Base-by-base conservation (phyloP, 345 rosid genomes). In the Acer yangbiense region DNA sequence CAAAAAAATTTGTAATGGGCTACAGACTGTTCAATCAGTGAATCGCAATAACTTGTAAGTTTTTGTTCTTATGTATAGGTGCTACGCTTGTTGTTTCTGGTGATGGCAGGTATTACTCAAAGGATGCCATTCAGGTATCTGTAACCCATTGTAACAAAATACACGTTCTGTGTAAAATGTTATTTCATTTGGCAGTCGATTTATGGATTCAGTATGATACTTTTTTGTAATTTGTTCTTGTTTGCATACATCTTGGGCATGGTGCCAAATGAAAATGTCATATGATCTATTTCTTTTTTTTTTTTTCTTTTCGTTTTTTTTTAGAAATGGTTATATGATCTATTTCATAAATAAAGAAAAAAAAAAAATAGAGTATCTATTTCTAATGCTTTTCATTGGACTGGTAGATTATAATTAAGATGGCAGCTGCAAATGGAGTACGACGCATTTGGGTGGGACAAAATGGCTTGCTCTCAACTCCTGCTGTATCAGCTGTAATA, bases 21-120 rank as follows among this genome's bases (percentile, higher is more conserved):
- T 46, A 20, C 17, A 14, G 7, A 7, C 43, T 43, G 68, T 43
- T 39, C 32, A 11, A 21, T 13, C 12, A 54, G 63, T 17, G 16
- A 55, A 55, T 41, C 32, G 29, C 13, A 44, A 35, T 27, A 62
- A 29, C 43, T 23, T 2, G 43, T 79, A 32, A 63, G 20, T 68
- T 68, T 39, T 20, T 66, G 7, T 66, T 83, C 62, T 4, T 74
- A 4, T 74, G 50, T 77, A 76, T 81, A 97, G 98, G 99, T 82
- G 96, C 96, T 77, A 94, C 98, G 13, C 98, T 97, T 8, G 97
- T 94, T 77, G 98, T 97, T 82, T 94, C 98, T 85, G 99, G 99
- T 77, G 99, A 97, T 89, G 99, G 99, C 54, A 96, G 98, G 73
- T 97, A 94, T 84, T 97, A 41, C 85, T 97, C 99, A 14, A 89